Base-by-base conservation (phyloP, 768 basidiomycete species). In the Lyophyllum semitale region DNA sequence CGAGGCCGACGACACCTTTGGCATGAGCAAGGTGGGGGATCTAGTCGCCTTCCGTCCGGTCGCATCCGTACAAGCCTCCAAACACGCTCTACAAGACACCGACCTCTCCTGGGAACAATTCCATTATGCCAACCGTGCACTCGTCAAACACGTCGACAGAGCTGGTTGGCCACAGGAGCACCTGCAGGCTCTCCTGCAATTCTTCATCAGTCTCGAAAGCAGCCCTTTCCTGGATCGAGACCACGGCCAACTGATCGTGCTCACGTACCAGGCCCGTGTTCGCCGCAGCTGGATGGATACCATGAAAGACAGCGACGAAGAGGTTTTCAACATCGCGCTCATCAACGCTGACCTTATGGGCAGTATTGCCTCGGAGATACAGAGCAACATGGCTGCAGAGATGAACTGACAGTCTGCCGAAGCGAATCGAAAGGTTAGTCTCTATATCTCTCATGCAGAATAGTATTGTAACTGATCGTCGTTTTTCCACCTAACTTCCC, bases 21-120 rank as follows among this genome's bases (percentile, higher is more conserved):
- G 66, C 0, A 17, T 70, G 4, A 45, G 57, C 17, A 53, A 38
- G 1, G 5, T 44, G 1, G 48, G 62, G 1, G 29, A 65, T 8
- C 20, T 53, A 0, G 35, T 67, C 0, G 33, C 58, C 0, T 33
- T 68, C 0, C 22, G 52, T 1, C 63, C 64, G 0, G 29, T 59
- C 0, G 45, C 66, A 1, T 51, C 64, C 0, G 46, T 60, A 45
- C 59, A 59, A 17, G 57, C 66, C 0, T 70, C 66, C 1, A 35
- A 20, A 7, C 49, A 59, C 4, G 60, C 43, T 0, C 25, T 58
- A 0, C 37, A n/a, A 0, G 64, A 69, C 54, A 53, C 60, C 0
- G 41, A 64, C 0, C 59, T 70, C 11, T n/a, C 58, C 1, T 64
- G 64, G 53, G 9, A 18, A 0, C 61, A 70, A 4, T 60, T 70